Percentiles rank a stretch among this genome's conserved stretches.
These are phyloP conservation scores for Daldinia eschscholtzii DNA, from an alignment of 2,329 filamentous ascomycete genomes.

Conservation along the genomic window DNA sequence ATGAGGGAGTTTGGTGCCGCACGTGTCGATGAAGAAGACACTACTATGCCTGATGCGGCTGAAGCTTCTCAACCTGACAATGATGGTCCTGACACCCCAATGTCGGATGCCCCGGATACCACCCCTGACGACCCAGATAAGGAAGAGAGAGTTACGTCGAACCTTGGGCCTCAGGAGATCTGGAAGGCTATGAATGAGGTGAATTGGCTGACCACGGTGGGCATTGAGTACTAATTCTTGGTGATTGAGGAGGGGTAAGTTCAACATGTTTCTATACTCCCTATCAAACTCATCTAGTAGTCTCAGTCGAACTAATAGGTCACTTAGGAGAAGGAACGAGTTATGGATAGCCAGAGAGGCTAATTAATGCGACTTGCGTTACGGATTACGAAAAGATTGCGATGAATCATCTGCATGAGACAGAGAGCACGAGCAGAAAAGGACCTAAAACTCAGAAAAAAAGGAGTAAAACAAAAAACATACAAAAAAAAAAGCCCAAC, in stretches of 20 bases:
- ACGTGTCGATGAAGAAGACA: not conserved
- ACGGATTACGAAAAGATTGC: not conserved
- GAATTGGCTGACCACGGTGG: conserved; percentile 46
- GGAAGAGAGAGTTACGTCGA: conserved; percentile 38
- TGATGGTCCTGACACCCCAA: not conserved
- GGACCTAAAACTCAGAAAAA: not conserved
- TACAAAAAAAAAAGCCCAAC: not conserved
- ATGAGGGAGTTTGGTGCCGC: not conserved
- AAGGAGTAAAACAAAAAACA: conserved; percentile 2
- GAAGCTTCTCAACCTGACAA: not conserved
- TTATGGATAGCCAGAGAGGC: not conserved
- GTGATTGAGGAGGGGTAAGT: conserved; percentile 17
- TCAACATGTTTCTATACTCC: not conserved
- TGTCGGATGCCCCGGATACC: not conserved
- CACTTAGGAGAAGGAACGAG: not conserved
- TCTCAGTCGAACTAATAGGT: conserved; percentile 1
- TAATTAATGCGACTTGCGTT: not conserved
- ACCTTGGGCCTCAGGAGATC: conserved; percentile 42
- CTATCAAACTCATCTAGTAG: not conserved
- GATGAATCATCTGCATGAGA: not conserved
- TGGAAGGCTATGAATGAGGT: conserved; percentile 48
- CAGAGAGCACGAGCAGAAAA: conserved; percentile 4
- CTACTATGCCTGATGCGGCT: not conserved
- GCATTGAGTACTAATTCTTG: conserved; percentile 30
- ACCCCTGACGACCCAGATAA: not conserved